Percentiles rank a stretch among this genome's conserved stretches.
Evolutionary conservation across 805 yeast genomes (phyloP).

Genomic region (Barnettozyma sucrosica): DNA sequence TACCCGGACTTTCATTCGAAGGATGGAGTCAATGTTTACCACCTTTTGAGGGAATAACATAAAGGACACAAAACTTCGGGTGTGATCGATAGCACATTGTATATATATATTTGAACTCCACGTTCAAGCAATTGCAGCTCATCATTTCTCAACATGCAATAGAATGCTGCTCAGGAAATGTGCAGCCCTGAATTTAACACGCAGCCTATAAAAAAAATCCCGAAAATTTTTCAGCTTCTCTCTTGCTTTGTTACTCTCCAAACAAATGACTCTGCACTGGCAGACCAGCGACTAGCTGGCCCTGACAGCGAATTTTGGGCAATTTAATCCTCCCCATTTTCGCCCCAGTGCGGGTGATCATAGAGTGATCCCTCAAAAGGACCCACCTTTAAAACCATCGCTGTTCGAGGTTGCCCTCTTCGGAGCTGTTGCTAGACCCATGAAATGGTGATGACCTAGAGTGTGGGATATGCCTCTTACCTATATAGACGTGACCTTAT

Average conservation of each 20-base stretch:
- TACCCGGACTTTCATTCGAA: too few relatives aligned
- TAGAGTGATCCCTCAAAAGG: neutral
- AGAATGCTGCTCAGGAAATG: neutral
- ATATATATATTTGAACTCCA: too few relatives aligned
- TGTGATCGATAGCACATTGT: too few relatives aligned
- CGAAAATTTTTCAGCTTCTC: neutral
- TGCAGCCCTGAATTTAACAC: neutral
- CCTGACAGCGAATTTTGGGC: neutral
- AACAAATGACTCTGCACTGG: conserved; percentile 1
- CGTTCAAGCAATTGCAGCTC: too few relatives aligned
- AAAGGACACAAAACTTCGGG: too few relatives aligned
- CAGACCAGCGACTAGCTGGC: neutral
- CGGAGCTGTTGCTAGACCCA: conserved; percentile 54
- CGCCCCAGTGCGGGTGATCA: conserved; percentile 2
- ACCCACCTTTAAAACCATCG: conserved; percentile 84
- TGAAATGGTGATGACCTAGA: conserved; percentile 96
- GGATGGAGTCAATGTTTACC: too few relatives aligned
- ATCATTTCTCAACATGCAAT: too few relatives aligned
- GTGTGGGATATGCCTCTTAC: conserved; percentile 55
- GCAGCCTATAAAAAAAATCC: neutral
- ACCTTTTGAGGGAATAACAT: too few relatives aligned
- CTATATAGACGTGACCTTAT: neutral
- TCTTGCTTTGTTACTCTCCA: neutral
- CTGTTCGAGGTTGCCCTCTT: conserved; percentile 85
- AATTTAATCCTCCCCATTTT: neutral